Base-by-base conservation (phyloP, 2,329 filamentous ascomycete genomes). In the Trichoderma sp. region DNA sequence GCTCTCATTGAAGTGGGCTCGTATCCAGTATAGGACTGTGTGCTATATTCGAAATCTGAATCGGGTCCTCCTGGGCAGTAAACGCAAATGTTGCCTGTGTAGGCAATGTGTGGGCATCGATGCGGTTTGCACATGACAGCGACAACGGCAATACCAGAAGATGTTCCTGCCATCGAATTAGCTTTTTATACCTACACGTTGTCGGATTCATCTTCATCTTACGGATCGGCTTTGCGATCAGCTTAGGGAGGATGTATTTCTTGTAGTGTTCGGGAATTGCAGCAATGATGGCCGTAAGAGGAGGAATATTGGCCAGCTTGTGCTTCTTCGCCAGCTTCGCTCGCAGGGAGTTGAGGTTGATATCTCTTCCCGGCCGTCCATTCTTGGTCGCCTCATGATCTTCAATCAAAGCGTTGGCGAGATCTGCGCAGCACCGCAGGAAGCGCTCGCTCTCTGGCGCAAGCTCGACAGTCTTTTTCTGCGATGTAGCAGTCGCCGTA, bases 81-180 rank as follows among this genome's bases (percentile, higher is more conserved):
- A 70, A 99, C 96, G 80, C 96, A 99, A 71, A 99, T 98, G 78
- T 99, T 99, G 71, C 96, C 96, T 0, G 96, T 99, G 79, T 97
- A 99, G 13, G 96, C 93, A 74, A 99, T 99, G 77, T 99, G 96
- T 21, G 96, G 96, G 77, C 96, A 99, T 77, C 96, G 87, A 79
- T 99, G 96, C 28, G 96, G 96, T 81, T 99, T 99, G 86, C 96
- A 98, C 96, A 99, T 99, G 74, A 99, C 96, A 54, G 96, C 96
- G 58, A 99, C 96, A 10, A 99, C 96, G 2, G 96, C 96, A 75
- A 99, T 99, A 69, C 96, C 96, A 64, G 94, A 97, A 0, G 95
- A 97, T 18, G 95, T 97, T 75, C 93, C 89, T 92, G 72, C n/a
- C 3, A 2, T 21, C 1, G 26, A 16, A 28, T 66, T 28, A 61